Evolutionary conservation across 352 stramenopile species (phyloP).

Genomic region (Globisporangium uncinulatum): DNA sequence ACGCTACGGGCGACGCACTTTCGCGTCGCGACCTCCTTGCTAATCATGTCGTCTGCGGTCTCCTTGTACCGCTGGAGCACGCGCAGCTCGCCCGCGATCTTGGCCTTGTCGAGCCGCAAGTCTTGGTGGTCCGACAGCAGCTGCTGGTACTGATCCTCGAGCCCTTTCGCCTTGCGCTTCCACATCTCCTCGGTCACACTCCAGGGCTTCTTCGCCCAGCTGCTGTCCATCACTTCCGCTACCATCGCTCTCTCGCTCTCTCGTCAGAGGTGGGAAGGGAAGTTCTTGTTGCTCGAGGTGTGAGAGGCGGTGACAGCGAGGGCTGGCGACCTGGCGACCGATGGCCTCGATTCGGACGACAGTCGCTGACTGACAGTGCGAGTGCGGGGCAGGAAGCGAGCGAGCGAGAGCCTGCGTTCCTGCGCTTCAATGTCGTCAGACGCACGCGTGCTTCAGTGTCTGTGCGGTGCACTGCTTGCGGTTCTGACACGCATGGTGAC

Average conservation of each 20-base stretch:
- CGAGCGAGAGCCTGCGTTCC: neutral
- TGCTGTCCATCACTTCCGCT: constrained; percentile 39
- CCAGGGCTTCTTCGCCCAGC: constrained; percentile 57
- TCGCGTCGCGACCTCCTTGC: constrained; percentile 38
- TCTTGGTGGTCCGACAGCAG: constrained; percentile 65
- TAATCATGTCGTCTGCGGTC: constrained; percentile 59
- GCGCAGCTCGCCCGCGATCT: constrained; percentile 56
- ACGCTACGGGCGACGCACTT: constrained; percentile 26
- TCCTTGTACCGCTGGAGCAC: constrained; percentile 75
- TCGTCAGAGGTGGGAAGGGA: too few species aligned
- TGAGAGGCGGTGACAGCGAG: neutral
- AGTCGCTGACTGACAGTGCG: neutral
- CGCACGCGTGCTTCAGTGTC: too few species aligned
- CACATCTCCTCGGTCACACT: constrained; percentile 73
- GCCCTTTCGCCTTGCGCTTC: constrained; percentile 62
- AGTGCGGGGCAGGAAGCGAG: too few species aligned
- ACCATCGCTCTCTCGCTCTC: constrained; percentile 13
- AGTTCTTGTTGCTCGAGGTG: neutral
- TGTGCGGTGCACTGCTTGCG: too few species aligned
- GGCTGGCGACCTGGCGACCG: neutral
- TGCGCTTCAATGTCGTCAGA: too few species aligned
- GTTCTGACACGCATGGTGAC: too few species aligned
- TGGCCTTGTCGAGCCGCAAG: constrained; percentile 58
- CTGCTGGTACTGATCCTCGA: constrained; percentile 68
- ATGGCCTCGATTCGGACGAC: neutral